Evolutionary conservation across 2,329 filamentous ascomycete species (phyloP), one percentile per base, ranked within the genome.

Genomic region (Lasiodiplodia gonubiensis): DNA sequence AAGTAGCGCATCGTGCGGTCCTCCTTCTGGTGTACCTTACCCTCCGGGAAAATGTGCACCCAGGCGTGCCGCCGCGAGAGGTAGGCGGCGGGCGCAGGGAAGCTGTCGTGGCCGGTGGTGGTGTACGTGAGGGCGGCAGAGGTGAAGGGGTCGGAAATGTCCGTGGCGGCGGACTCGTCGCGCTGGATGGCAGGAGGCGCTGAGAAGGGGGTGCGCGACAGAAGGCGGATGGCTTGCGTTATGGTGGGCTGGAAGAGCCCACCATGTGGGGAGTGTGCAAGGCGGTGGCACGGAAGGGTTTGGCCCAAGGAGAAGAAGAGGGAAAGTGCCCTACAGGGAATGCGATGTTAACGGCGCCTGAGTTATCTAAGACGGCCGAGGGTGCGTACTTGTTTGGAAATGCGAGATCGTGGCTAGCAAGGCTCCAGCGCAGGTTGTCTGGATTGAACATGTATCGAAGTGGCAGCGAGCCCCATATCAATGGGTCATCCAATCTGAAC

Each of bases 1-100:
- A 98, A 98, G 81, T 99, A 99, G 35, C 95, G 91, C 84, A 98
- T 90, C 8, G 90, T 88, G 73, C 89, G 88, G 51, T 89, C 83
- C 1, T 90, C 86, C 71, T 93, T 89, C 80, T 99, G 95, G 79
- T 98, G 94, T 54, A 97, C 93, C 78, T 92, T 93, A 57, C 93
- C 95, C 80, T 99, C 95, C 14, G 95, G 95, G 78, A 98, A 98
- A 66, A 98, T 90, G 79, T 99, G 95, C 4, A 99, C 84, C 95
- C 95, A 99, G 53, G 88, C 88, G 77, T 92, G 86, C 54, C 88
- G 88, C 73, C 93, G 89, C 70, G 81, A 85, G 2, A 87, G 78
- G 76, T 91, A 94, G 57, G 89, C 86, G 1, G 92, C 89, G 0
- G 93, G 93, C 0, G 92, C 86, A 0, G 86, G 83, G 76, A 92